These are phyloP conservation scores for Aspergillus luchuensis DNA, from an alignment of 2,329 filamentous ascomycete genomes.

Conservation along the genomic window DNA sequence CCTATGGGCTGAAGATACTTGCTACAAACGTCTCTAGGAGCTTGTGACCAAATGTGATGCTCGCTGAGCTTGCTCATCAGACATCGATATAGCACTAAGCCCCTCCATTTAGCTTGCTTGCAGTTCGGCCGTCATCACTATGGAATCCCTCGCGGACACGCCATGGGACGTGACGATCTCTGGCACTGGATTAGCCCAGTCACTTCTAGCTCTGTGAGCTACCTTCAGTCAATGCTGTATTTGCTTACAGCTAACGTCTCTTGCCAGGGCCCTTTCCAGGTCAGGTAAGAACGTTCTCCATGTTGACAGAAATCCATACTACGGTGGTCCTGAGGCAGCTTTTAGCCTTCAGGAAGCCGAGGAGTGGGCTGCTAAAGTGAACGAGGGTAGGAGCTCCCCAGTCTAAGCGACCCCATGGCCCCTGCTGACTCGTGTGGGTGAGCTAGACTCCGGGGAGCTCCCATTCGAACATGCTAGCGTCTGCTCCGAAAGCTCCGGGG, in stretches of 20 bases:
- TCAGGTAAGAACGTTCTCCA: conserved; percentile 91
- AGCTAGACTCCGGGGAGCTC: conserved; percentile 36
- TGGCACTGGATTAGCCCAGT: conserved; percentile 77
- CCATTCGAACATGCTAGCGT: conserved; percentile 46
- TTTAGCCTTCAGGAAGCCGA: conserved; percentile 81
- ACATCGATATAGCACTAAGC: conserved; percentile 20
- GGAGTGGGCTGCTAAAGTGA: conserved; percentile 64
- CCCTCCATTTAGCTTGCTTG: conserved; percentile 23
- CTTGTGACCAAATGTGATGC: conserved; percentile 27
- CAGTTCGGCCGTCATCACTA: conserved; percentile 37
- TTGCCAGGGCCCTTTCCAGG: conserved; percentile 80
- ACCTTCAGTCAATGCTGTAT: conserved; percentile 6
- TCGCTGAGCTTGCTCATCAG: conserved; percentile 21
- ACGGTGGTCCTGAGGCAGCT: conserved; percentile 82
- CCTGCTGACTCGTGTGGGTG: conserved; percentile 27
- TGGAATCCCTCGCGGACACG: conserved; percentile 75
- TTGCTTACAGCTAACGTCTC: conserved; percentile 56
- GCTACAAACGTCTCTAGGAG: conserved; percentile 15
- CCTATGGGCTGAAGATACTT: conserved; percentile 23
- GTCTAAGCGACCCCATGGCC: background rate
- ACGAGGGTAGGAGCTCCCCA: conserved; percentile 36
- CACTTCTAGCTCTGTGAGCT: conserved; percentile 73
- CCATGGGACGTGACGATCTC: conserved; percentile 78
- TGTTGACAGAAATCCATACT: conserved; percentile 83
- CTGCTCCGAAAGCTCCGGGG: conserved; percentile 23